Evolutionary conservation across 805 yeast genomes (phyloP).

Genomic region (Candida coquimbonensis): DNA sequence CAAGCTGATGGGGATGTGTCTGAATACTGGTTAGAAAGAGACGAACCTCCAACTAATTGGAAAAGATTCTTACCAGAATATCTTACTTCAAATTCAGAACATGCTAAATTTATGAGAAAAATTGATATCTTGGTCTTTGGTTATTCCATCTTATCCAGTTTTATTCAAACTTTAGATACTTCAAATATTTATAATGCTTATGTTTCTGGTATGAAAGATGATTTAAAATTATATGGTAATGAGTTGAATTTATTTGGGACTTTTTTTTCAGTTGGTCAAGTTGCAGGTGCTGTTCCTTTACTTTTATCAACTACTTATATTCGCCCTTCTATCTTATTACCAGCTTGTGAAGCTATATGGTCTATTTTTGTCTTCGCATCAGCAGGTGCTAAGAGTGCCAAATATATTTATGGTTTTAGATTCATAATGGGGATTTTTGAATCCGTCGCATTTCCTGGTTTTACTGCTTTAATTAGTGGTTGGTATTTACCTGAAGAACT

Average conservation of each 20-base stretch:
- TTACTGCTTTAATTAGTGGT: constrained; percentile 23
- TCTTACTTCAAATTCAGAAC: constrained; percentile 24
- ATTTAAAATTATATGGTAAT: constrained; percentile 48
- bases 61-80: constrained; percentile 9
- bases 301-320: constrained; percentile 42
- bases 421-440: constrained; percentile 43
- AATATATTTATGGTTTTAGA: constrained; percentile 38
- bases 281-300: constrained; percentile 50
- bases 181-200: constrained; percentile 58
- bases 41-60: constrained; percentile 7
- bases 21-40: constrained; percentile 3
- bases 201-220: constrained; percentile 56
- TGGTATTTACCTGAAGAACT: constrained; percentile 39
- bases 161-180: constrained; percentile 58
- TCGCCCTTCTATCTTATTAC: constrained; percentile 35
- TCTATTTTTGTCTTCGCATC: constrained; percentile 49
- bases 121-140: constrained; percentile 45
- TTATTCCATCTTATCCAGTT: constrained; percentile 52
- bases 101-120: constrained; percentile 37
- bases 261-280: constrained; percentile 49
- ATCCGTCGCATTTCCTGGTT: constrained; percentile 38
- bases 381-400: constrained; percentile 28
- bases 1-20: neutral
- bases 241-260: constrained; percentile 54
- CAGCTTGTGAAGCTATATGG: constrained; percentile 53